phyloP scores from a whole-genome alignment of 768 basidiomycete genomes.

The Boletus subparvulus region DNA sequence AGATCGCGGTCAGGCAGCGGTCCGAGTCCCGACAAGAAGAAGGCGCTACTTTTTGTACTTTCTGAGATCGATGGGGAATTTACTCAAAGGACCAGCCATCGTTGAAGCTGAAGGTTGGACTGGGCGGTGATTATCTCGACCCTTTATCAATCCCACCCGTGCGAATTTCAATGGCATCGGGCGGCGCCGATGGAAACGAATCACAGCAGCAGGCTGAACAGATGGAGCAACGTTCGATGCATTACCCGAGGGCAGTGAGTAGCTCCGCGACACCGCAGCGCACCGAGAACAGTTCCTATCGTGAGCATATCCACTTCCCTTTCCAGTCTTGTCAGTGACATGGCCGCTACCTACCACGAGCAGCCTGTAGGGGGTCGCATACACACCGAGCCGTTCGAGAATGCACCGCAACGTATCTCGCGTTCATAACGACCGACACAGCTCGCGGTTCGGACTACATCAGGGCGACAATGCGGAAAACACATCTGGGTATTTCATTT shows the following conservation, averaged over 20 bases:
- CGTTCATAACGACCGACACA: background rate
- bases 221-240: conserved; percentile 17
- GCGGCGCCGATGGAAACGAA: conserved; percentile 1
- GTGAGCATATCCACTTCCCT: conserved; percentile 4
- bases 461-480: background rate
- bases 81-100: conserved; percentile 42
- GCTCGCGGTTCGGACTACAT: background rate
- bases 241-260: background rate
- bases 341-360: background rate
- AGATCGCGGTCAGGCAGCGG: conserved; percentile 6
- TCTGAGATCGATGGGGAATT: conserved; percentile 78
- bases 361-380: background rate
- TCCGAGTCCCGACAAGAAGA: background rate
- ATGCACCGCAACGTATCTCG: background rate
- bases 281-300: conserved; percentile 6
- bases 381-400: background rate
- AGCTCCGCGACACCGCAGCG: conserved; percentile 11
- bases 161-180: conserved; percentile 23
- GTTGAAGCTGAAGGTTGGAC: conserved; percentile 13
- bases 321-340: conserved; percentile 9
- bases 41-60: conserved; percentile 65
- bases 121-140: background rate
- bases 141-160: conserved; percentile 26
- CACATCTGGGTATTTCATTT: background rate
- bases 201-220: background rate